phyloP scores from a whole-genome alignment of 139 green algal species.

The Bryopsis sp. region DNA sequence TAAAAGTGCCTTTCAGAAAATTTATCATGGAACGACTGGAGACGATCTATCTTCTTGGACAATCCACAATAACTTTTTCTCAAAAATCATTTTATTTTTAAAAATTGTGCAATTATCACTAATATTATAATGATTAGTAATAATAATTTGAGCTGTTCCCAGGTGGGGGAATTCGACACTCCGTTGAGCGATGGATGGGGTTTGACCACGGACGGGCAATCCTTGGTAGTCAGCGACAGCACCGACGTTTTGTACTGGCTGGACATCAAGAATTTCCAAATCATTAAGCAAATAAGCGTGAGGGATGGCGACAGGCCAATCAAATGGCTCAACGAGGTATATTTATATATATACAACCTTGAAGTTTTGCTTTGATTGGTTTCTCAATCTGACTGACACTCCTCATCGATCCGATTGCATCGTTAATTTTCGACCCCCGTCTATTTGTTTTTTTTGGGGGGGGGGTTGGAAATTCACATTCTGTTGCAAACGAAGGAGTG shows the following conservation, averaged over 20 bases:
- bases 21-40: too few relatives aligned
- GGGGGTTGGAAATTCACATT: too few relatives aligned
- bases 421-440: not conserved
- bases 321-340: slow-evolving; percentile 56
- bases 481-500: too few relatives aligned
- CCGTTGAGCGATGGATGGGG: slow-evolving; percentile 78
- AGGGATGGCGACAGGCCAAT: slow-evolving; percentile 26
- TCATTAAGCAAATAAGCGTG: slow-evolving; percentile 28
- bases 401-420: not conserved
- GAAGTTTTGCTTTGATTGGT: too few relatives aligned
- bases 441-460: too few relatives aligned
- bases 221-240: slow-evolving; percentile 65
- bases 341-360: too few relatives aligned
- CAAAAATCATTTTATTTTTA: not conserved
- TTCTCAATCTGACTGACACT: too few relatives aligned
- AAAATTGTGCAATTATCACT: not conserved
- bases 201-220: slow-evolving; percentile 49
- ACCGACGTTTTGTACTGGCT: slow-evolving; percentile 49
- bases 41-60: too few relatives aligned
- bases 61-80: not conserved
- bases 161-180: slow-evolving; percentile 35
- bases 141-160: slow-evolving; percentile 9
- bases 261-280: slow-evolving; percentile 36
- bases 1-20: too few relatives aligned
- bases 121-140: not conserved